phyloP scores from a whole-genome alignment of 2,329 filamentous ascomycete genomes.

The Apiospora malaysiana region DNA sequence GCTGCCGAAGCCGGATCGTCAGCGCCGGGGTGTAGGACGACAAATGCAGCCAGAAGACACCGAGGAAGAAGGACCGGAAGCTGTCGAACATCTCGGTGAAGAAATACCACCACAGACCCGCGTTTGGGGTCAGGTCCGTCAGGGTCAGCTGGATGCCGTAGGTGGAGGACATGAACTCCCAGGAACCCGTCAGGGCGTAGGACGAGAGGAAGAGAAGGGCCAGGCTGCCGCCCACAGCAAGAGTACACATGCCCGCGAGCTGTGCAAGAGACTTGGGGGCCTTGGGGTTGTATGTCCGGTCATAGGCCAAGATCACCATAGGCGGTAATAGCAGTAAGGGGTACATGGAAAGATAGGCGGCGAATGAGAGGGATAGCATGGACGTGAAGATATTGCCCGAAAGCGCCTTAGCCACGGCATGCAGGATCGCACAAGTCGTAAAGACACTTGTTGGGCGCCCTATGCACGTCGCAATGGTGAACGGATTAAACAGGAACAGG shows the following conservation, averaged over 20 bases:
- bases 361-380: slow-evolving; percentile 84
- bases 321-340: slow-evolving; percentile 86
- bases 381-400: slow-evolving; percentile 74
- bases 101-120: slow-evolving; percentile 99
- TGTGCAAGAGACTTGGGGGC: slow-evolving; percentile 42
- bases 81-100: slow-evolving; percentile 99
- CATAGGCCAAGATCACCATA: slow-evolving; percentile 79
- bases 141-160: slow-evolving; percentile 93
- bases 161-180: slow-evolving; percentile 86
- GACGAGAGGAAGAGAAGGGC: slow-evolving; percentile 73
- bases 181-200: slow-evolving; percentile 76
- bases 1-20: slow-evolving; percentile 79
- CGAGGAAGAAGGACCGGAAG: slow-evolving; percentile 95
- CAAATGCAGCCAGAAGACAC: slow-evolving; percentile 96
- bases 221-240: slow-evolving; percentile 60
- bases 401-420: slow-evolving; percentile 82
- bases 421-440: slow-evolving; percentile 85
- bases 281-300: slow-evolving; percentile 55
- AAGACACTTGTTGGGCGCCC: slow-evolving; percentile 89
- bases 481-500: slow-evolving; percentile 93
- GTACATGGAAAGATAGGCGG: slow-evolving; percentile 91
- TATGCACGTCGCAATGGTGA: slow-evolving; percentile 89
- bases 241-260: slow-evolving; percentile 62
- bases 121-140: slow-evolving; percentile 91
- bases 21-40: slow-evolving; percentile 87